Evolutionary conservation across 345 rosid species (phyloP).

Genomic region (Arabis alpina): DNA sequence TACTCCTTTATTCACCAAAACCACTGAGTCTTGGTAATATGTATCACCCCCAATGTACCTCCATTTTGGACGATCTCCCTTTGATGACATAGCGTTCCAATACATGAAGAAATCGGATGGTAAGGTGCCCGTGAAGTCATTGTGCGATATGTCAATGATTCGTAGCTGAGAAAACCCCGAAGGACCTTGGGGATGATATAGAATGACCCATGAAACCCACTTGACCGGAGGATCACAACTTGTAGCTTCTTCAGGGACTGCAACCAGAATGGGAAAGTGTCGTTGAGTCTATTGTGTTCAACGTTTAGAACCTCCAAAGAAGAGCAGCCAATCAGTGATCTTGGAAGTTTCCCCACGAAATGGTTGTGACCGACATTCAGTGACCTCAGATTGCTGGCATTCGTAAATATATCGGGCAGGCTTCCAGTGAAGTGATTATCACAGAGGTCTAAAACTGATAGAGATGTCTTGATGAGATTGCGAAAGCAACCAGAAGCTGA

Average conservation of each 20-base stretch:
- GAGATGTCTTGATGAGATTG: neutral
- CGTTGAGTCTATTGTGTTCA: constrained; percentile 43
- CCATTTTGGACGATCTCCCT: neutral
- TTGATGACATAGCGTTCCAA: constrained; percentile 1
- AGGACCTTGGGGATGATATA: neutral
- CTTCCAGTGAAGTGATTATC: constrained; percentile 18
- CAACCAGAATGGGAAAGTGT: constrained; percentile 48
- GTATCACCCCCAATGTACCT: neutral
- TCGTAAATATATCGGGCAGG: neutral
- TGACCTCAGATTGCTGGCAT: neutral
- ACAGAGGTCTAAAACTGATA: neutral
- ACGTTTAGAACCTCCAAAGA: too few species aligned
- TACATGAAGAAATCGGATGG: constrained; percentile 16
- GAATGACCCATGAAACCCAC: constrained; percentile 39
- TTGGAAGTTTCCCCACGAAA: too few species aligned
- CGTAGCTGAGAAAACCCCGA: constrained; percentile 43
- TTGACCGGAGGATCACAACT: constrained; percentile 47
- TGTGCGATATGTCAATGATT: constrained; percentile 49
- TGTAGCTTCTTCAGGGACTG: constrained; percentile 30
- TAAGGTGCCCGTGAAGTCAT: constrained; percentile 28
- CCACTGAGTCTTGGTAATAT: neutral
- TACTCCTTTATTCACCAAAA: constrained; percentile 16
- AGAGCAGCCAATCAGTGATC: too few species aligned
- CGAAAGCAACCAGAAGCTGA: too few species aligned
- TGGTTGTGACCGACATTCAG: neutral